Percentiles rank a stretch among this genome's conserved stretches.
Evolutionary conservation across 805 yeast species (phyloP).

Genomic region (Candida succiphila): DNA sequence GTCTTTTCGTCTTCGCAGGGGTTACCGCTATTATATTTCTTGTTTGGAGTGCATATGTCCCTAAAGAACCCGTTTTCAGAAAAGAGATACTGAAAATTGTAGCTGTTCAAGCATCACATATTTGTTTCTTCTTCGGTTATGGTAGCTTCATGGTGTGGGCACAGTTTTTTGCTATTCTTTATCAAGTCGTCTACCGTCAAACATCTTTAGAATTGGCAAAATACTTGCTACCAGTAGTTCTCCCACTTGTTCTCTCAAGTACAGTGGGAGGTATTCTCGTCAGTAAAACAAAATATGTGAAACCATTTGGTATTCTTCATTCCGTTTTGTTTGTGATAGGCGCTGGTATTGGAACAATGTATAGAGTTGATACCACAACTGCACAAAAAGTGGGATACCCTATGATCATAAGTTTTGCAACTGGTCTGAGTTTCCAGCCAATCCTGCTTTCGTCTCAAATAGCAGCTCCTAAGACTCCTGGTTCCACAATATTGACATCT

Average conservation of each 20-base stretch:
- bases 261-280: constrained; percentile 27
- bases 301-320: constrained; percentile 28
- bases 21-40: constrained; percentile 23
- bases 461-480: constrained; percentile 41
- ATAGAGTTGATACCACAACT: constrained; percentile 26
- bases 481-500: constrained; percentile 38
- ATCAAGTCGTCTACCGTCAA: constrained; percentile 34
- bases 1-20: constrained; percentile 37
- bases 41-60: constrained; percentile 30
- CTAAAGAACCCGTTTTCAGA: constrained; percentile 39
- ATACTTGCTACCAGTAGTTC: constrained; percentile 31
- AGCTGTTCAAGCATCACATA: constrained; percentile 27
- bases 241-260: constrained; percentile 30
- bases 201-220: constrained; percentile 37
- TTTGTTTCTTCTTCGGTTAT: constrained; percentile 26
- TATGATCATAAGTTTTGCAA: constrained; percentile 33
- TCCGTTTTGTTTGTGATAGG: constrained; percentile 30
- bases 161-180: constrained; percentile 33
- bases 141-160: constrained; percentile 29
- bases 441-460: constrained; percentile 33
- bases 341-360: constrained; percentile 31
- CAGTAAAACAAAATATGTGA: constrained; percentile 28
- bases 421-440: constrained; percentile 37
- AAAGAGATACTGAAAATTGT: constrained; percentile 23
- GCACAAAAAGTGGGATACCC: constrained; percentile 32